phyloP scores from a whole-genome alignment of 495 filamentous ascomycete species.

The Penicillium macrosclerotiorum region DNA sequence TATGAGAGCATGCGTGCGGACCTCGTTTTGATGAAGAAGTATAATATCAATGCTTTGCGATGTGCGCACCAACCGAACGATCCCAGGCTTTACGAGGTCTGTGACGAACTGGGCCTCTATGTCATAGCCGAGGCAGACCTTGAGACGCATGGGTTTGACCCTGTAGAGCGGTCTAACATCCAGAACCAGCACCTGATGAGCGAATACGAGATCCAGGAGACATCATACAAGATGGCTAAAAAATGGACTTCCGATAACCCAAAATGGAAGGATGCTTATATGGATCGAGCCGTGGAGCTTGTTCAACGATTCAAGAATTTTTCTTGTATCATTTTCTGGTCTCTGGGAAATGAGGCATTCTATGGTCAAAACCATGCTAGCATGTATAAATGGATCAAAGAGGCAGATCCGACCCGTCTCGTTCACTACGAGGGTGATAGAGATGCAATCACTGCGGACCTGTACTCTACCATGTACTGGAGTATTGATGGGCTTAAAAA shows the following conservation, averaged over 20 bases:
- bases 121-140: slow-evolving; percentile 71
- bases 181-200: slow-evolving; percentile 39
- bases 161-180: slow-evolving; percentile 43
- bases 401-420: slow-evolving; percentile 53
- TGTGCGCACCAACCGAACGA: slow-evolving; percentile 63
- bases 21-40: slow-evolving; percentile 61
- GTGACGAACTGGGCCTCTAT: slow-evolving; percentile 66
- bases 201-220: slow-evolving; percentile 54
- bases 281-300: slow-evolving; percentile 62
- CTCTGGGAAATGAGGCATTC: slow-evolving; percentile 66
- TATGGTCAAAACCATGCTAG: slow-evolving; percentile 61
- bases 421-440: slow-evolving; percentile 67
- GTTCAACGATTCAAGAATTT: slow-evolving; percentile 65
- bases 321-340: slow-evolving; percentile 66
- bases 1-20: slow-evolving; percentile 54
- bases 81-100: slow-evolving; percentile 54
- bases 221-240: slow-evolving; percentile 46
- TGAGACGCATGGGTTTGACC: slow-evolving; percentile 63
- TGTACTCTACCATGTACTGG: slow-evolving; percentile 67
- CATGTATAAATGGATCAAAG: slow-evolving; percentile 64
- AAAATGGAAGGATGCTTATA: slow-evolving; percentile 59
- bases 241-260: slow-evolving; percentile 62
- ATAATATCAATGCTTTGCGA: slow-evolving; percentile 65
- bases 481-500: slow-evolving; percentile 47
- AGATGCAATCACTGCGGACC: slow-evolving; percentile 56